Percentiles rank a stretch among this genome's conserved stretches.
These are phyloP conservation scores for Cyclotella sp. DNA, from an alignment of 108 stramenopile species.

Conservation along the genomic window DNA sequence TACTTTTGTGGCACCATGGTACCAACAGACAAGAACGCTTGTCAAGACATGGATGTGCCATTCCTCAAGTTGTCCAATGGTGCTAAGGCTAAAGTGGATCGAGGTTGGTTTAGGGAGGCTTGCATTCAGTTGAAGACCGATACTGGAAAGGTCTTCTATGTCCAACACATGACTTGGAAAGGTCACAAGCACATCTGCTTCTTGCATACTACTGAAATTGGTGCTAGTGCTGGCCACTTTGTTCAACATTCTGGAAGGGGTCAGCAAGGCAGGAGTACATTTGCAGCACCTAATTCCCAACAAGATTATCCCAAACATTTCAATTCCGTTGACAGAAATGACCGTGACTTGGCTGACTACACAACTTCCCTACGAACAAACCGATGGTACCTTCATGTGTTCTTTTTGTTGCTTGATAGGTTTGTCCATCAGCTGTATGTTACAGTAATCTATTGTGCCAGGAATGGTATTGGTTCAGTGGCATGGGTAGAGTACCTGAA, in stretches of 20 bases:
- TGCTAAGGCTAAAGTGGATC: background rate
- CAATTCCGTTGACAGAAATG: too few relatives aligned
- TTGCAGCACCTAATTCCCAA: background rate
- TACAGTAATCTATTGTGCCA: too few relatives aligned
- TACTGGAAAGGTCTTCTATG: background rate
- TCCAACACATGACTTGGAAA: slow-evolving; percentile 2
- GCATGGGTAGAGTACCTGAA: background rate
- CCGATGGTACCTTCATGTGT: background rate
- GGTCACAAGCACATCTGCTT: too few relatives aligned
- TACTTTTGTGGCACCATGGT: too few relatives aligned
- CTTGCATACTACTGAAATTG: too few relatives aligned
- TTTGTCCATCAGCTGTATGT: too few relatives aligned
- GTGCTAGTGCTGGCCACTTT: background rate
- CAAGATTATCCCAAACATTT: background rate
- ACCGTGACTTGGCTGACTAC: background rate
- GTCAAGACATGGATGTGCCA: slow-evolving; percentile 23
- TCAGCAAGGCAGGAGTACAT: background rate
- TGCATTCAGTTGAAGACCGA: background rate
- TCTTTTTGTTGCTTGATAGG: too few relatives aligned
- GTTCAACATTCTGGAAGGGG: background rate
- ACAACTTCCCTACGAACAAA: background rate
- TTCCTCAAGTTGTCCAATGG: too few relatives aligned
- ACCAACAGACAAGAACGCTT: slow-evolving; percentile 30
- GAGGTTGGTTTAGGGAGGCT: slow-evolving; percentile 36
- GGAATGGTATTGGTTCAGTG: too few relatives aligned